Base-by-base conservation (phyloP, 495 filamentous ascomycete species). In the Evansstolkia leycettana region DNA sequence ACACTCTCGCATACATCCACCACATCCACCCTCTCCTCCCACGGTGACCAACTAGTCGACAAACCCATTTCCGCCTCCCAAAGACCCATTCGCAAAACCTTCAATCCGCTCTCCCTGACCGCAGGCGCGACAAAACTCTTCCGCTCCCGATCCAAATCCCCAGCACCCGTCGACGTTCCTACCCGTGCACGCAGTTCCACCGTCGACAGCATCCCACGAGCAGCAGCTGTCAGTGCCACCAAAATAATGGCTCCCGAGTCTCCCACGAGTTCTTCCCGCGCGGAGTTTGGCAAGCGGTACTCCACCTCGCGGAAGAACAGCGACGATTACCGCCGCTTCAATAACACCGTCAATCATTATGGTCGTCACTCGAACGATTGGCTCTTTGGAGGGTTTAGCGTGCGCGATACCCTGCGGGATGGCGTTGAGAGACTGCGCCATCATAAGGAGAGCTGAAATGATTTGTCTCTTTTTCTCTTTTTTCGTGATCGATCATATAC, bases 291-390 rank as follows among this genome's bases (percentile, higher is more conserved):
- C 28, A 29, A 29, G 28, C 28, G 28, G 5, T n/a, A 5, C 14
- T 6, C 4, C 5, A 29, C 5, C 4, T 15, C 4, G 5, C 5
- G 28, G 12, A 4, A 3, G 5, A 29, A n/a, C 28, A 15, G 11
- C 10, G 28, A 29, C 28, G 28, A 29, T n/a, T 29, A n/a, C 5
- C 28, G 28, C 14, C 28, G 28, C 5, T 29, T 6, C 28, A 29
- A n/a, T n/a, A n/a, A n/a, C 5, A 29, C 28, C 1, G 43, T 66
- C 27, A 60, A 59, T 26, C 61, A 68, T 34, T 66, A 44, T 28
- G 64, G 64, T n/a, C 55, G 64, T 4, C 62, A 68, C 47, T 62
- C 62, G 1, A 68, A 68, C 34, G 63, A 68, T 37, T 68, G 64
- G 64, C 51, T 68, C 1, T 68, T 68, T 25, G 60, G 60, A 4